These are phyloP conservation scores for Colletotrichum phormii DNA, from an alignment of 2,329 filamentous ascomycete genomes.

Conservation along the genomic window DNA sequence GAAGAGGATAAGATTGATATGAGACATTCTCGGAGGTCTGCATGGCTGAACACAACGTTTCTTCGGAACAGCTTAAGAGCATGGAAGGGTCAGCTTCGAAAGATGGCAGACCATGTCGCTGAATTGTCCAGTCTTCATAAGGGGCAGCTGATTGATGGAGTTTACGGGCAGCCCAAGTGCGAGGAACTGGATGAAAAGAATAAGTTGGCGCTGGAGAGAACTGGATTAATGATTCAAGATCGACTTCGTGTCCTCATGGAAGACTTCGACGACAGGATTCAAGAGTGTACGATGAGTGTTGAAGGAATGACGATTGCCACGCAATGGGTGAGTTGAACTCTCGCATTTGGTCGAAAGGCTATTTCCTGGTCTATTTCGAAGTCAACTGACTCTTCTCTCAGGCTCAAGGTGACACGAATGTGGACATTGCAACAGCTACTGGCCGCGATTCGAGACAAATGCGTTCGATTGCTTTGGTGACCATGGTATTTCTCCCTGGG, in stretches of 20 bases:
- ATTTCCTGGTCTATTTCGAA: too few species aligned
- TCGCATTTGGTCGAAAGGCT: too few species aligned
- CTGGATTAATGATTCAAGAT: conserved; percentile 35
- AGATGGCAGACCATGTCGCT: conserved; percentile 36
- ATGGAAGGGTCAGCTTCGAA: conserved; percentile 42
- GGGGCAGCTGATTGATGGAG: background rate
- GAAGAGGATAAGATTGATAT: background rate
- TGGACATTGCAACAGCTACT: conserved; percentile 44
- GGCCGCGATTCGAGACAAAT: conserved; percentile 44
- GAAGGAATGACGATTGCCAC: conserved; percentile 50
- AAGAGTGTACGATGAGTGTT: conserved; percentile 47
- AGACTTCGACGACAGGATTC: conserved; percentile 47
- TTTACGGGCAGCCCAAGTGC: background rate
- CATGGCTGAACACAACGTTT: conserved; percentile 43
- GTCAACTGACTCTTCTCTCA: too few species aligned
- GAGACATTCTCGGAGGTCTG: conserved; percentile 24
- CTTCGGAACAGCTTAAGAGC: conserved; percentile 41
- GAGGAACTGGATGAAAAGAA: too few species aligned
- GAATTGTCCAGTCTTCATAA: conserved; percentile 12
- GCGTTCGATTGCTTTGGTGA: conserved; percentile 45
- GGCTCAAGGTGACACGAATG: conserved; percentile 44
- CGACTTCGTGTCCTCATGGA: conserved; percentile 40
- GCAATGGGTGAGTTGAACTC: conserved; percentile 44
- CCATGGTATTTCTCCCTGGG: conserved; percentile 47
- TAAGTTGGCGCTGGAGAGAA: background rate